phyloP scores from a whole-genome alignment of 495 filamentous ascomycete genomes.

The Patellaria atrata region DNA sequence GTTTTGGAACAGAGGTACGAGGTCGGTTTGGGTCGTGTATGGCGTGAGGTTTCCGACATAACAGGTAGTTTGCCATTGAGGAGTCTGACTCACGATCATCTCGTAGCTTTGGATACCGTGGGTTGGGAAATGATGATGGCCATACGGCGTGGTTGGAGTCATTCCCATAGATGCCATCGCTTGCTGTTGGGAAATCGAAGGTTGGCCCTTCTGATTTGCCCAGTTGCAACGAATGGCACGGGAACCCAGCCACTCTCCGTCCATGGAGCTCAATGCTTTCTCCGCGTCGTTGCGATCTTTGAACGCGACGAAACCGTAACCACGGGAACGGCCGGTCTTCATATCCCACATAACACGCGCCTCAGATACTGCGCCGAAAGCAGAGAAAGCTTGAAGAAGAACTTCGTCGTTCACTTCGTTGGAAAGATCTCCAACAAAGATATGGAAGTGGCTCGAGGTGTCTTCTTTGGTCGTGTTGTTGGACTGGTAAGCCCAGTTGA shows the following conservation, averaged over 20 bases:
- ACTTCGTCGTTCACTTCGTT: constrained; percentile 99
- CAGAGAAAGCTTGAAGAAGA: constrained; percentile 85
- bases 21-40: constrained; percentile 90
- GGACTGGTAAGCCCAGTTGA: constrained; percentile 99
- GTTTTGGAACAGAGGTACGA: constrained; percentile 94
- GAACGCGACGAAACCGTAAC: constrained; percentile 98
- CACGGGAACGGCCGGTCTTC: constrained; percentile 96
- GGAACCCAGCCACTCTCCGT: constrained; percentile 98
- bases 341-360: constrained; percentile 99
- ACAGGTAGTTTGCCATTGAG: constrained; percentile 95
- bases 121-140: constrained; percentile 95
- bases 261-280: constrained; percentile 93
- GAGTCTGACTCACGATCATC: constrained; percentile 95
- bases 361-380: constrained; percentile 95
- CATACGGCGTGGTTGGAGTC: constrained; percentile 92
- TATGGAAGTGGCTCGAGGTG: constrained; percentile 96
- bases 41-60: constrained; percentile 97
- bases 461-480: constrained; percentile 93
- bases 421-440: constrained; percentile 95
- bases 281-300: constrained; percentile 88
- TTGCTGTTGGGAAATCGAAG: constrained; percentile 93
- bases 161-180: constrained; percentile 97
- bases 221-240: constrained; percentile 98
- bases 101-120: constrained; percentile 95
- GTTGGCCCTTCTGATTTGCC: constrained; percentile 99